A percentile compares a stretch with the other conserved stretches of the same genome.
Conservation (phyloP, 306 rosid species). For the Senna tora region DNA sequence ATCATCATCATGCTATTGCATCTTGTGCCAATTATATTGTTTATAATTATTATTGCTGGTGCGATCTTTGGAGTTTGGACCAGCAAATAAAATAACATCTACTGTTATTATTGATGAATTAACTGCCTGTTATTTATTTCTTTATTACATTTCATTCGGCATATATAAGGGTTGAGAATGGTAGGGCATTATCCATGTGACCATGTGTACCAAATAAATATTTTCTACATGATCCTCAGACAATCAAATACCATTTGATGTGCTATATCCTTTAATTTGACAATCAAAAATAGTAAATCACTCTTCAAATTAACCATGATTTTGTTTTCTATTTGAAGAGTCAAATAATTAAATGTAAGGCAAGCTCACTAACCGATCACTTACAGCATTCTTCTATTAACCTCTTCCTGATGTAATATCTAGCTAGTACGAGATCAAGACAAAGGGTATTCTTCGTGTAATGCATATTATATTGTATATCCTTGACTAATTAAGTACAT, state of each 20-base stretch:
- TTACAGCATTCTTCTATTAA: neutral
- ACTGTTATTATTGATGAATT: slow-evolving; percentile 34
- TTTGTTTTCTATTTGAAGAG: neutral
- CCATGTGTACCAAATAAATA: no score
- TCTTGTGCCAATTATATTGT: slow-evolving; percentile 11
- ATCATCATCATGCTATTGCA: neutral
- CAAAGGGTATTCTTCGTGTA: neutral
- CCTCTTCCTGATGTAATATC: neutral
- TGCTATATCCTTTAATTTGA: no score
- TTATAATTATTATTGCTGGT: slow-evolving; percentile 4
- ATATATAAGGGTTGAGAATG: slow-evolving; percentile 26
- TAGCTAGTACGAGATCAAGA: neutral
- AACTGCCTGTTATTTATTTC: neutral
- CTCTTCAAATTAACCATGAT: neutral
- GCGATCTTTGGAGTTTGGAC: slow-evolving; percentile 16
- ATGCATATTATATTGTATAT: no score
- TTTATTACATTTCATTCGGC: no score
- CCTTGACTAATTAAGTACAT: neutral
- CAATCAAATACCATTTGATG: no score
- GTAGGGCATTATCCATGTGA: no score
- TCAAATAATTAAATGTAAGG: neutral
- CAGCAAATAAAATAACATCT: neutral
- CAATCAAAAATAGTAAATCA: no score
- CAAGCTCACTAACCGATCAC: neutral
- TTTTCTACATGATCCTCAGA: no score